Conservation (phyloP, 1,139 yeast genomes). For the Debaryomycetaceae sp. region DNA sequence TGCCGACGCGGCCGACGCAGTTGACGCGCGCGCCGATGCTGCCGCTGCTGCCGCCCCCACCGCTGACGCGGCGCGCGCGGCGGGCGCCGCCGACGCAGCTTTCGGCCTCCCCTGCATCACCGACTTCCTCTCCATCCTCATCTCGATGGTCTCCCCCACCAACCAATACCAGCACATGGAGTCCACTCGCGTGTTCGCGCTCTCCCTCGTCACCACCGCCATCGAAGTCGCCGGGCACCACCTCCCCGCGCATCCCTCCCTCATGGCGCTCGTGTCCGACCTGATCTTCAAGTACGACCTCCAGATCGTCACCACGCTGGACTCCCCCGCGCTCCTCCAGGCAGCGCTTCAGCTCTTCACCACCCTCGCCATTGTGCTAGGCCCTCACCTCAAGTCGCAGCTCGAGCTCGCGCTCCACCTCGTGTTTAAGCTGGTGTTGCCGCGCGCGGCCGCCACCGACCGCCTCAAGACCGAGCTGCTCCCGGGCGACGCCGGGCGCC, state of each 20-base stretch:
- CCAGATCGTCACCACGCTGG: slow-evolving; percentile 70
- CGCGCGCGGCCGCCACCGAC: slow-evolving; percentile 12
- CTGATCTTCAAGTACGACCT: slow-evolving; percentile 79
- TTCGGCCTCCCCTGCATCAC: slow-evolving; percentile 67
- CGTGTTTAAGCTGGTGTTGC: slow-evolving; percentile 31
- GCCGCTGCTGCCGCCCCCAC: neutral
- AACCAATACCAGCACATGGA: slow-evolving; percentile 85
- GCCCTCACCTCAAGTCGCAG: slow-evolving; percentile 58
- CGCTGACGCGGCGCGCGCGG: slow-evolving; percentile 1
- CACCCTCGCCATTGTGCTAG: slow-evolving; percentile 58
- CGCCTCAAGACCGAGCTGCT: slow-evolving; percentile 23
- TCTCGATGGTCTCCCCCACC: slow-evolving; percentile 81
- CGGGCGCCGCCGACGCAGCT: slow-evolving; percentile 28
- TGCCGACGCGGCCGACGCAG: slow-evolving; percentile 2
- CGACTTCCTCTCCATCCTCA: slow-evolving; percentile 67
- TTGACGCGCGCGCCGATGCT: neutral
- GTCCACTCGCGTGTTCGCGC: slow-evolving; percentile 77
- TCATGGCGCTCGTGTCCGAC: slow-evolving; percentile 68
- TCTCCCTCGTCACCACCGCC: slow-evolving; percentile 70
- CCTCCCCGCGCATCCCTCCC: slow-evolving; percentile 60
- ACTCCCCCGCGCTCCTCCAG: slow-evolving; percentile 63
- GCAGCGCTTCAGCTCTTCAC: slow-evolving; percentile 74
- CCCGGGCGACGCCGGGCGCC: slow-evolving; percentile 17
- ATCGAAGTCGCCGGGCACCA: slow-evolving; percentile 77
- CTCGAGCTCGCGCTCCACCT: slow-evolving; percentile 61